These are phyloP conservation scores for Huntiella omanensis DNA, from an alignment of 2,329 filamentous ascomycete genomes.

Conservation along the genomic window DNA sequence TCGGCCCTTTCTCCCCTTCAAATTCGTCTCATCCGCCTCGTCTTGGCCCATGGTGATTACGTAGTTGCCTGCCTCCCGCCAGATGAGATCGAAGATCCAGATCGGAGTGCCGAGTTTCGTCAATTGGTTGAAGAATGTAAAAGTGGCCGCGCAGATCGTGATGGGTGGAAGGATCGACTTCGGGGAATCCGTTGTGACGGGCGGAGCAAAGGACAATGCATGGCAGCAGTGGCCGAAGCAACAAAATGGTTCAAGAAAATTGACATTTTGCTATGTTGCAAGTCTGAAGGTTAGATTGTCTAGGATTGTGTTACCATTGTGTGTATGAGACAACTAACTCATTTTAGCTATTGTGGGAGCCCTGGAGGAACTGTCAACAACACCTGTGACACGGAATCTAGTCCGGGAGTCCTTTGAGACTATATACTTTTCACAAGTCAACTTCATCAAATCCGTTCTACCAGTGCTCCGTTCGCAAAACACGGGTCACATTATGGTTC, in stretches of 20 bases:
- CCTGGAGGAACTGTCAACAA: slow-evolving; percentile 72
- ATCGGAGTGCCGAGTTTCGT: slow-evolving; percentile 60
- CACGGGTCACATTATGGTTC: slow-evolving; percentile 74
- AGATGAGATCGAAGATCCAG: slow-evolving; percentile 57
- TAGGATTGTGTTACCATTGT: neutral
- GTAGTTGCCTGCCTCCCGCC: slow-evolving; percentile 71
- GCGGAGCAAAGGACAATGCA: slow-evolving; percentile 48
- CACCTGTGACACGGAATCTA: slow-evolving; percentile 52
- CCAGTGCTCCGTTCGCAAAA: slow-evolving; percentile 62
- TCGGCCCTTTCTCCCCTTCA: slow-evolving; percentile 70
- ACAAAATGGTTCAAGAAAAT: slow-evolving; percentile 68
- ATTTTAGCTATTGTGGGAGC: slow-evolving; percentile 61
- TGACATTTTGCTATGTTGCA: slow-evolving; percentile 80
- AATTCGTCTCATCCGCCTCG: slow-evolving; percentile 60
- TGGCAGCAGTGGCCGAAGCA: slow-evolving; percentile 72
- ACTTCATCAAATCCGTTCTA: slow-evolving; percentile 78
- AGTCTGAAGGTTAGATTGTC: slow-evolving; percentile 49
- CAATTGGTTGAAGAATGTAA: slow-evolving; percentile 56
- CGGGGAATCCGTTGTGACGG: slow-evolving; percentile 45
- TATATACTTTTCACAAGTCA: slow-evolving; percentile 89
- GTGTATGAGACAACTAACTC: neutral
- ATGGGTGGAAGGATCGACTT: slow-evolving; percentile 68
- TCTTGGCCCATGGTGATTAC: slow-evolving; percentile 82
- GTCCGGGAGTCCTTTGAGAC: slow-evolving; percentile 84
- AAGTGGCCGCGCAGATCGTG: slow-evolving; percentile 40